These are phyloP conservation scores for Brassica rapa DNA, from an alignment of 345 rosid species.

Conservation along the genomic window DNA sequence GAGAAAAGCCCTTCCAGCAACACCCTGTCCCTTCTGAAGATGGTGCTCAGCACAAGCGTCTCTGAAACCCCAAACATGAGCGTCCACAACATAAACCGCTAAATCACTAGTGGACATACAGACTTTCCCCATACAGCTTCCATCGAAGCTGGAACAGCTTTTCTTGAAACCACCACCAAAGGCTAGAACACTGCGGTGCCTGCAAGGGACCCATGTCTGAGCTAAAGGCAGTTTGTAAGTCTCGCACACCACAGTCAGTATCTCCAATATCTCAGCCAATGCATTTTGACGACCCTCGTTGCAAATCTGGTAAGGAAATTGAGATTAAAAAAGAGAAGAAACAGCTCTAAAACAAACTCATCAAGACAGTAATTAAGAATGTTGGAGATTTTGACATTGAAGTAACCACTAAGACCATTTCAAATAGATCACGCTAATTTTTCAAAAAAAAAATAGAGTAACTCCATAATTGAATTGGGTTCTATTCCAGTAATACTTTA, in stretches of 20 bases:
- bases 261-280: slow-evolving; percentile 85
- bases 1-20: slow-evolving; percentile 80
- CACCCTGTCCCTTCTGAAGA: slow-evolving; percentile 94
- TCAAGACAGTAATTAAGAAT: too few relatives aligned
- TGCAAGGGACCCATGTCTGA: slow-evolving; percentile 98
- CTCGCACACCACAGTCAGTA: slow-evolving; percentile 80
- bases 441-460: too few relatives aligned
- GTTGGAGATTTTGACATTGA: too few relatives aligned
- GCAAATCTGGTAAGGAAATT: slow-evolving; percentile 65
- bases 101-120: slow-evolving; percentile 94
- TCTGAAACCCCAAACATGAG: slow-evolving; percentile 92
- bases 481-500: too few relatives aligned
- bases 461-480: too few relatives aligned
- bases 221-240: slow-evolving; percentile 87
- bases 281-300: slow-evolving; percentile 88
- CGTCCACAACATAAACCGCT: slow-evolving; percentile 82
- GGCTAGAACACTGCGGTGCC: slow-evolving; percentile 81
- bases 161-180: slow-evolving; percentile 87
- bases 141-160: slow-evolving; percentile 85
- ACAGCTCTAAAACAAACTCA: not conserved
- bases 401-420: too few relatives aligned
- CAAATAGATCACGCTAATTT: too few relatives aligned
- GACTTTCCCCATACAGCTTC: slow-evolving; percentile 82
- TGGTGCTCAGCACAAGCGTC: slow-evolving; percentile 96
- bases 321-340: slow-evolving; percentile 39